Conservation (phyloP, 2,329 filamentous ascomycete species). For the Curvularia hawaiiensis region DNA sequence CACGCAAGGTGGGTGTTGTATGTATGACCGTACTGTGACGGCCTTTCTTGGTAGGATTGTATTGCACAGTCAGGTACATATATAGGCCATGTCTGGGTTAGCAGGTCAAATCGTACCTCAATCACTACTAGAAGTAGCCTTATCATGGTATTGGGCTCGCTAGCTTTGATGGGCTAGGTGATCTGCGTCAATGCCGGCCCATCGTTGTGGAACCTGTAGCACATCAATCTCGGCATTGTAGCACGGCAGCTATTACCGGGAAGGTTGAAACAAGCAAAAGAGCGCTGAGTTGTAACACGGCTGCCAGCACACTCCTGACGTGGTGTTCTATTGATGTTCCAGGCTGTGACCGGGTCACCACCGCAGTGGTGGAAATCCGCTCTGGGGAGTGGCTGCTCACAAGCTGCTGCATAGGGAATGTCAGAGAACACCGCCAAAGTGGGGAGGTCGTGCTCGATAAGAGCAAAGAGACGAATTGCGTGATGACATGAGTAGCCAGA, state of each 20-base stretch:
- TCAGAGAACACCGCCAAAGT: slow-evolving; percentile 5
- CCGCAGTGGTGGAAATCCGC: slow-evolving; percentile 10
- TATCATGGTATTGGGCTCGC: not conserved
- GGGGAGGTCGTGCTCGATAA: not conserved
- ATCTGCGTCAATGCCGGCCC: not conserved
- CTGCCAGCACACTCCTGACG: slow-evolving; percentile 27
- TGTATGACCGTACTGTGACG: slow-evolving; percentile 19
- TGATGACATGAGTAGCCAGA: not conserved
- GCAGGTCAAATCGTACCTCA: slow-evolving; percentile 3
- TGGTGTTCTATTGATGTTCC: slow-evolving; percentile 5
- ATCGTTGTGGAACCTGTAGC: slow-evolving; percentile 22
- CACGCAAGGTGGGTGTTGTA: slow-evolving; percentile 23
- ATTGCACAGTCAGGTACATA: slow-evolving; percentile 8
- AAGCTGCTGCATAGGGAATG: slow-evolving; percentile 8
- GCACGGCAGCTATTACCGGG: slow-evolving; percentile 26
- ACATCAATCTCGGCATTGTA: slow-evolving; percentile 22
- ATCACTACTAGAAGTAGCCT: slow-evolving; percentile 1
- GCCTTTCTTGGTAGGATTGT: slow-evolving; percentile 17
- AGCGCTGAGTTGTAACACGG: slow-evolving; percentile 27
- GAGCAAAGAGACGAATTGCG: not conserved
- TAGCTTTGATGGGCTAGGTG: slow-evolving; percentile 9
- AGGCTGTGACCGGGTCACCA: slow-evolving; percentile 2
- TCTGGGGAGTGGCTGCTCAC: slow-evolving; percentile 14
- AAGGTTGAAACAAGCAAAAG: slow-evolving; percentile 21
- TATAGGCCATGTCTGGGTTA: not conserved